Conservation (phyloP, 1,284 basidiomycete genomes). For the Dichomitus squalens region DNA sequence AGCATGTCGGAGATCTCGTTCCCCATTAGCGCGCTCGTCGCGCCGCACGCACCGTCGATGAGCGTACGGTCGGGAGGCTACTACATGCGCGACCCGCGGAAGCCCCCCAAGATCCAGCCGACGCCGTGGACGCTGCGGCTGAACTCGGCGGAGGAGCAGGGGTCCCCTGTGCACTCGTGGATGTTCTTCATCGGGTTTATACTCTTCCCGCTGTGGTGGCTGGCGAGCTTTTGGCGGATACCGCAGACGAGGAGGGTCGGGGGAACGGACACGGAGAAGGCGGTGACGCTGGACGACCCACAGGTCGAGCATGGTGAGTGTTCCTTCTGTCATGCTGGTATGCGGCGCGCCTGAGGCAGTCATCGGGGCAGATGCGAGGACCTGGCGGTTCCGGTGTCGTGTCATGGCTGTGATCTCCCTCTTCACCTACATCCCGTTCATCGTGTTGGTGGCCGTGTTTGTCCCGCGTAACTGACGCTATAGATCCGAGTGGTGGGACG, state of each 20-base stretch:
- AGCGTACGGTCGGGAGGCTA: constrained; percentile 51
- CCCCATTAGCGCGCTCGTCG: constrained; percentile 72
- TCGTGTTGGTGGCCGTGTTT: constrained; percentile 70
- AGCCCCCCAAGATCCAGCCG: constrained; percentile 55
- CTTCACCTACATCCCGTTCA: constrained; percentile 77
- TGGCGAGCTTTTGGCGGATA: constrained; percentile 60
- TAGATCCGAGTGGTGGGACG: neutral
- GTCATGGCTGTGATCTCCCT: constrained; percentile 66
- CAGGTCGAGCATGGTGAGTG: constrained; percentile 73
- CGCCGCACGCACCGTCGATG: constrained; percentile 74
- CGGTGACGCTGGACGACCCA: constrained; percentile 73
- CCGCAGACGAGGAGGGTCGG: constrained; percentile 64
- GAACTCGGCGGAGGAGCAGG: constrained; percentile 53
- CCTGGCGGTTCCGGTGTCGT: constrained; percentile 74
- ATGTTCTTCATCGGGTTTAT: constrained; percentile 75
- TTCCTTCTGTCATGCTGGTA: neutral
- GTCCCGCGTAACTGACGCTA: constrained; percentile 36
- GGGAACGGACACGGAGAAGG: constrained; percentile 63
- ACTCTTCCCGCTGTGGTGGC: constrained; percentile 78
- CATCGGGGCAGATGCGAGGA: constrained; percentile 55
- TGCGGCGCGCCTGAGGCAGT: constrained; percentile 5
- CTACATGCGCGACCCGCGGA: constrained; percentile 79
- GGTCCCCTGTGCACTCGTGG: constrained; percentile 73
- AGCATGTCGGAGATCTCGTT: constrained; percentile 53
- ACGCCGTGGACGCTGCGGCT: constrained; percentile 65